A percentile compares a stretch with the other conserved stretches of the same genome.
These are phyloP conservation scores for Omphalotus olearius DNA, from an alignment of 1,284 basidiomycete genomes.

Conservation along the genomic window DNA sequence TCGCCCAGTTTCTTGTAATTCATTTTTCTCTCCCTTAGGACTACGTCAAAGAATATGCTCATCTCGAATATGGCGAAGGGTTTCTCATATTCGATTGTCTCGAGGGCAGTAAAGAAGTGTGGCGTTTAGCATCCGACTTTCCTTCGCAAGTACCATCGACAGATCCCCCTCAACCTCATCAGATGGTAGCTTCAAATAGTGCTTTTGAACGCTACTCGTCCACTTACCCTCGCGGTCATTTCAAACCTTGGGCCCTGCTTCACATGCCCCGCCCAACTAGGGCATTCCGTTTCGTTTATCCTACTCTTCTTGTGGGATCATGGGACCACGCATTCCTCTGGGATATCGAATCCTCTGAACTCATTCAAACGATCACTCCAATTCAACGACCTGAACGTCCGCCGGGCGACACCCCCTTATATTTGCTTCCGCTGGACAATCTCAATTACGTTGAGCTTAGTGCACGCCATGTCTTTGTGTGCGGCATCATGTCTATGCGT, in stretches of 20 bases:
- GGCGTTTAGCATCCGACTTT: slow-evolving; percentile 42
- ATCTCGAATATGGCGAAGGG: slow-evolving; percentile 71
- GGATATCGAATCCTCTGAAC: slow-evolving; percentile 47
- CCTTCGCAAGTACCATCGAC: slow-evolving; percentile 22
- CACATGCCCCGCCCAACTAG: slow-evolving; percentile 38
- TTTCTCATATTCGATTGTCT: slow-evolving; percentile 65
- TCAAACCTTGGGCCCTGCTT: slow-evolving; percentile 57
- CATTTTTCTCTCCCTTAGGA: slow-evolving; percentile 34
- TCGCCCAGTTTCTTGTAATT: background rate
- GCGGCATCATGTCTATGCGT: slow-evolving; percentile 42
- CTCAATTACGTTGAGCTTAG: slow-evolving; percentile 68
- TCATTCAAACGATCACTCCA: slow-evolving; percentile 42
- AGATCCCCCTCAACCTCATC: slow-evolving; percentile 32
- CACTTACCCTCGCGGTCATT: slow-evolving; percentile 36
- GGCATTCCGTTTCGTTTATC: slow-evolving; percentile 68
- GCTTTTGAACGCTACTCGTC: slow-evolving; percentile 16
- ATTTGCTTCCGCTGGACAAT: slow-evolving; percentile 26
- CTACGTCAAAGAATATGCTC: slow-evolving; percentile 55
- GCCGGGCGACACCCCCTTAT: background rate
- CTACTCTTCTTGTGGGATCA: slow-evolving; percentile 49
- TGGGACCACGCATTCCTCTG: slow-evolving; percentile 47
- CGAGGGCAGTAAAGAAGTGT: slow-evolving; percentile 60
- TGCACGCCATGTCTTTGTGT: slow-evolving; percentile 55
- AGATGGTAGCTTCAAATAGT: slow-evolving; percentile 25
- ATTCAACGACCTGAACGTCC: slow-evolving; percentile 27